These are phyloP conservation scores for Ganoderma lucidum DNA, from an alignment of 1,284 basidiomycete species.

Conservation along the genomic window DNA sequence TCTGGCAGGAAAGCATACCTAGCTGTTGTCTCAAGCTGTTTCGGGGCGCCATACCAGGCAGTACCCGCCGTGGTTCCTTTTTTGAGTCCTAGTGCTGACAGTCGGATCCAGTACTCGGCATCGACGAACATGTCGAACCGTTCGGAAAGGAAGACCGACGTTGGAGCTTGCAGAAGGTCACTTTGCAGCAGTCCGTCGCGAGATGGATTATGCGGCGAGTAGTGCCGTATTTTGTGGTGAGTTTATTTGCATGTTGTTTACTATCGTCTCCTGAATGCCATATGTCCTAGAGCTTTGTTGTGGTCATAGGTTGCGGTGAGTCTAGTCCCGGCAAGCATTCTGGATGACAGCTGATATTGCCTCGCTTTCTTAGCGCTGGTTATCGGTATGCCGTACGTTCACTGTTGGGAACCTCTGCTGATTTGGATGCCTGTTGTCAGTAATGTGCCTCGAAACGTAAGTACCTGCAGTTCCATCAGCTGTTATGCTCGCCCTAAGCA, in stretches of 20 bases:
- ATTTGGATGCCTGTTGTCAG: constrained; percentile 5
- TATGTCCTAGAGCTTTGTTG: constrained; percentile 17
- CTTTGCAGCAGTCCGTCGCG: constrained; percentile 17
- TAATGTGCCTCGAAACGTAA: constrained; percentile 33
- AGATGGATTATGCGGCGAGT: constrained; percentile 27
- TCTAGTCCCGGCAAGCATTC: neutral
- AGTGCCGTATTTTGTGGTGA: constrained; percentile 28
- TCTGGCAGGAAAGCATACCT: too few species aligned
- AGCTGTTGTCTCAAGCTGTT: too few species aligned
- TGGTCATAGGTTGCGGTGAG: constrained; percentile 33
- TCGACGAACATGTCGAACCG: constrained; percentile 28
- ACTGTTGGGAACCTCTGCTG: neutral
- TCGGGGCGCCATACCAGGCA: too few species aligned
- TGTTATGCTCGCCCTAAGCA: neutral
- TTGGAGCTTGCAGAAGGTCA: constrained; percentile 26
- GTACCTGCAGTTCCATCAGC: neutral
- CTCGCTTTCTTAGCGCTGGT: neutral
- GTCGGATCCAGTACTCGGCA: constrained; percentile 21
- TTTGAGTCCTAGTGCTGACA: neutral
- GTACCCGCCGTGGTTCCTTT: too few species aligned
- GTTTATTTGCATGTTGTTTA: neutral
- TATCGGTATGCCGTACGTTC: neutral
- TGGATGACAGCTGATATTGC: neutral
- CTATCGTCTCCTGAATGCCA: too few species aligned
- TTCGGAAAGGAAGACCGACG: constrained; percentile 30